A percentile compares a stretch with the other conserved stretches of the same genome.
These are phyloP conservation scores for Penicillium sp. DNA, from an alignment of 2,329 filamentous ascomycete species.

Conservation along the genomic window DNA sequence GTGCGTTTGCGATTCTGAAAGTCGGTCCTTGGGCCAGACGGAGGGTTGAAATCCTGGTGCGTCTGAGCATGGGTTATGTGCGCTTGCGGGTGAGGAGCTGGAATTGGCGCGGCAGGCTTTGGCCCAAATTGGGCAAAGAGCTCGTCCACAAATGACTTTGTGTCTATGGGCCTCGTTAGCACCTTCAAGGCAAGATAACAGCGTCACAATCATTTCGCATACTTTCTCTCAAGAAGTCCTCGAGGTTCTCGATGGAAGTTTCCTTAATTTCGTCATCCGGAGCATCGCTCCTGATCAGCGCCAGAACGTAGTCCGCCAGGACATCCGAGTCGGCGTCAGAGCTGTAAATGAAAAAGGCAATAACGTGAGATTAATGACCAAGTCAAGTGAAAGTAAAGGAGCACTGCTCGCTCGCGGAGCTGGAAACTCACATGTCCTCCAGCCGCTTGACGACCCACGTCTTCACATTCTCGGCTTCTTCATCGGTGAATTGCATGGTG, in stretches of 20 bases:
- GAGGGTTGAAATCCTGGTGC: slow-evolving; percentile 19
- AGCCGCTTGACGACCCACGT: slow-evolving; percentile 54
- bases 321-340: slow-evolving; percentile 59
- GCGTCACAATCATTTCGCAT: slow-evolving; percentile 17
- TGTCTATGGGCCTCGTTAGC: slow-evolving; percentile 36
- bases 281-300: slow-evolving; percentile 52
- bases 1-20: slow-evolving; percentile 47
- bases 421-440: slow-evolving; percentile 48
- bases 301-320: slow-evolving; percentile 57
- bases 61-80: slow-evolving; percentile 13
- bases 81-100: slow-evolving; percentile 17
- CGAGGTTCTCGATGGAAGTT: slow-evolving; percentile 50
- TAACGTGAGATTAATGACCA: slow-evolving; percentile 4
- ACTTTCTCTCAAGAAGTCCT: slow-evolving; percentile 55
- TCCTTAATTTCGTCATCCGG: slow-evolving; percentile 48
- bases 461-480: slow-evolving; percentile 50
- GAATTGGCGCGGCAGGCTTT: slow-evolving; percentile 33
- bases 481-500: slow-evolving; percentile 51
- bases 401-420: neutral
- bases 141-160: slow-evolving; percentile 50
- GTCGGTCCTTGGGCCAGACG: slow-evolving; percentile 19
- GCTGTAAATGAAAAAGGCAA: slow-evolving; percentile 29
- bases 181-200: slow-evolving; percentile 1
- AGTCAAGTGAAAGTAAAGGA: neutral
- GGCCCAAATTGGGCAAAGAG: slow-evolving; percentile 48